Percentiles rank a stretch among this genome's conserved stretches.
Evolutionary conservation across 495 filamentous ascomycete species (phyloP).

Genomic region (Trypethelium eluteriae): DNA sequence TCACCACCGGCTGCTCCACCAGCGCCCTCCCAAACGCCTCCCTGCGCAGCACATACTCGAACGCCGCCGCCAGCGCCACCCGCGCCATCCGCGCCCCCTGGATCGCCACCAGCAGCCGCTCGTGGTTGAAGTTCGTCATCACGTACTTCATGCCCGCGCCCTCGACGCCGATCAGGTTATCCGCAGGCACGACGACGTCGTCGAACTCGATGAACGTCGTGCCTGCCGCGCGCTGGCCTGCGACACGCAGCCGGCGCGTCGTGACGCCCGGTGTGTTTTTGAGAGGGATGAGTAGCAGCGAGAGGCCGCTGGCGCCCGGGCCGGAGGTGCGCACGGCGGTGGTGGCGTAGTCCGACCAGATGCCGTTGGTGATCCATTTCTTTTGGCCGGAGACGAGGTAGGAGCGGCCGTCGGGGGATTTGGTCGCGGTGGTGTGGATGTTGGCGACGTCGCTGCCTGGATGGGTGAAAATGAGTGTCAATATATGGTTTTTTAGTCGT

Average conservation of each 20-base stretch:
- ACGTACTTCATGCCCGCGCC: conserved; percentile 66
- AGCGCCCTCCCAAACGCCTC: conserved; percentile 70
- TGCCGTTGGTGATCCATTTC: conserved; percentile 73
- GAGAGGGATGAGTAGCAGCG: conserved; percentile 60
- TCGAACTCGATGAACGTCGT: conserved; percentile 73
- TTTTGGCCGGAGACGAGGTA: conserved; percentile 70
- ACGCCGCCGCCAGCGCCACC: conserved; percentile 56
- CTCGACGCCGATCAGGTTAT: conserved; percentile 63
- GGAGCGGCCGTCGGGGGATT: conserved; percentile 53
- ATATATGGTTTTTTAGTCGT: neutral
- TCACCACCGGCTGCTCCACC: conserved; percentile 65
- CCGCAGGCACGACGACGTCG: conserved; percentile 60
- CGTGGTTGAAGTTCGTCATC: conserved; percentile 83
- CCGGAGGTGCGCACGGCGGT: conserved; percentile 74
- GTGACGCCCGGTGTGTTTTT: conserved; percentile 54
- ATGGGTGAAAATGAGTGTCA: neutral
- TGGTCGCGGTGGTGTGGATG: conserved; percentile 58
- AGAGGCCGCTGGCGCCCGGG: conserved; percentile 55
- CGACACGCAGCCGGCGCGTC: conserved; percentile 57
- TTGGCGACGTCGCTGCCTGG: conserved; percentile 60
- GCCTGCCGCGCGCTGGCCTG: conserved; percentile 53
- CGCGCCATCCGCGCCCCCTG: conserved; percentile 54
- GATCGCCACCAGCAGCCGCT: conserved; percentile 59
- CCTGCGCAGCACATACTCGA: conserved; percentile 60
- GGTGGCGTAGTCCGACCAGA: conserved; percentile 62